These are phyloP conservation scores for Omphalea diandra DNA, from an alignment of 441 rosid genomes.

Conservation along the genomic window DNA sequence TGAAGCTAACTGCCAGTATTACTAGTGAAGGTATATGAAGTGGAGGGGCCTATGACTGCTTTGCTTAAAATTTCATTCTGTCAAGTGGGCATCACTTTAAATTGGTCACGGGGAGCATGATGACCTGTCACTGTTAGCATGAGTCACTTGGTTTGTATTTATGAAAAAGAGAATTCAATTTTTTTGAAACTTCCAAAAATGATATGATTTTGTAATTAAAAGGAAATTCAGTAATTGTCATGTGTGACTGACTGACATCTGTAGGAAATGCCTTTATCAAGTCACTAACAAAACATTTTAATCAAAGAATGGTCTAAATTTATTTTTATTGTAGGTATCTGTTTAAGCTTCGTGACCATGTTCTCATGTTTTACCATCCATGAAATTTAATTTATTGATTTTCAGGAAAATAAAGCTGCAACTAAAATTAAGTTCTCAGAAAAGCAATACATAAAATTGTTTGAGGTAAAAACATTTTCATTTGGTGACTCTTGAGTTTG, in stretches of 20 bases:
- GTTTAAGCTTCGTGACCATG: background rate
- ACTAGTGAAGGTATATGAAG: constrained; percentile 12
- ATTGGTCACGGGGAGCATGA: constrained; percentile 4
- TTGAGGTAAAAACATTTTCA: too few relatives aligned
- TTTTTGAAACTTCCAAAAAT: background rate
- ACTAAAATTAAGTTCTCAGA: background rate
- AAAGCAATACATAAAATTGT: background rate
- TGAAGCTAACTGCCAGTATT: constrained; percentile 13
- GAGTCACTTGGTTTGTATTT: background rate
- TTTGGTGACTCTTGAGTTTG: too few relatives aligned
- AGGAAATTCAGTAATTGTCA: background rate
- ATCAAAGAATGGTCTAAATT: background rate
- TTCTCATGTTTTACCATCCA: background rate
- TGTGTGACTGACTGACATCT: background rate
- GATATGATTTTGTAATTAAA: background rate
- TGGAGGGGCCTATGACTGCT: constrained; percentile 7
- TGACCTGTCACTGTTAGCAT: background rate
- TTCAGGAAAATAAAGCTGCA: constrained; percentile 6
- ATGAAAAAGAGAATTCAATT: background rate
- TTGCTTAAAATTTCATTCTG: constrained; percentile 9
- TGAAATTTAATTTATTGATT: background rate
- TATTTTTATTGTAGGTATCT: background rate
- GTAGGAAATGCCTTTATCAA: background rate
- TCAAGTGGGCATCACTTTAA: constrained; percentile 1
- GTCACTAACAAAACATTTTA: background rate